Percentiles rank a stretch among this genome's conserved stretches.
These are phyloP conservation scores for Onygenales sp. DNA, from an alignment of 2,329 filamentous ascomycete species.

Conservation along the genomic window DNA sequence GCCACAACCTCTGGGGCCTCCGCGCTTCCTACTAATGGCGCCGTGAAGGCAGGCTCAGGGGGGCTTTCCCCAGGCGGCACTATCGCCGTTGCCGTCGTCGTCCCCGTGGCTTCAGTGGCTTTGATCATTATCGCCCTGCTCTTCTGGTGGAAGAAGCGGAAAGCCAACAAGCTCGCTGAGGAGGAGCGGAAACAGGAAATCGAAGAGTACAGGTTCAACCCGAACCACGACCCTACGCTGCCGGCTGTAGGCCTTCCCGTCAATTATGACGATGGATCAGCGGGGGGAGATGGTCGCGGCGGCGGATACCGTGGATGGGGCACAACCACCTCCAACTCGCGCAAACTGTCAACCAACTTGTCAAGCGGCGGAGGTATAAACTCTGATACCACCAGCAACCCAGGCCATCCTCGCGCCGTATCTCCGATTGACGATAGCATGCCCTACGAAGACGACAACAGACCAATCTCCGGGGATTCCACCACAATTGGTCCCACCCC, in stretches of 20 bases:
- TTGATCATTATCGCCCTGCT: constrained; percentile 66
- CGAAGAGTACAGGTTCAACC: constrained; percentile 94
- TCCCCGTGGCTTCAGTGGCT: constrained; percentile 82
- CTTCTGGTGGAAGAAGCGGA: constrained; percentile 81
- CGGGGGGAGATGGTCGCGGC: constrained; percentile 68
- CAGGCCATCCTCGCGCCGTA: constrained; percentile 41
- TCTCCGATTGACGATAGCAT: constrained; percentile 56
- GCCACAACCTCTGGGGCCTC: constrained; percentile 16
- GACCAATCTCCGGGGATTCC: constrained; percentile 55
- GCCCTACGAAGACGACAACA: constrained; percentile 52
- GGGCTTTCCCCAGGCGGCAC: constrained; percentile 48
- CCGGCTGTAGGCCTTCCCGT: constrained; percentile 44
- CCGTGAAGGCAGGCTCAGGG: constrained; percentile 16
- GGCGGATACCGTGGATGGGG: constrained; percentile 94
- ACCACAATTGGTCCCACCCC: constrained; percentile 23
- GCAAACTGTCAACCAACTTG: constrained; percentile 82
- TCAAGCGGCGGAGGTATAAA: constrained; percentile 58
- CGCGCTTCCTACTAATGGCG: constrained; percentile 17
- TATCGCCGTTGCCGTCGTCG: constrained; percentile 87
- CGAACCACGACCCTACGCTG: constrained; percentile 85
- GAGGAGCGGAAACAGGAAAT: constrained; percentile 91
- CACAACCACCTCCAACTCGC: constrained; percentile 63
- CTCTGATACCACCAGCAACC: constrained; percentile 58
- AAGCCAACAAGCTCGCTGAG: constrained; percentile 72
- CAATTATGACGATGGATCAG: constrained; percentile 45